These are phyloP conservation scores for Sutorius australiensis DNA, from an alignment of 768 basidiomycete genomes.

Conservation along the genomic window DNA sequence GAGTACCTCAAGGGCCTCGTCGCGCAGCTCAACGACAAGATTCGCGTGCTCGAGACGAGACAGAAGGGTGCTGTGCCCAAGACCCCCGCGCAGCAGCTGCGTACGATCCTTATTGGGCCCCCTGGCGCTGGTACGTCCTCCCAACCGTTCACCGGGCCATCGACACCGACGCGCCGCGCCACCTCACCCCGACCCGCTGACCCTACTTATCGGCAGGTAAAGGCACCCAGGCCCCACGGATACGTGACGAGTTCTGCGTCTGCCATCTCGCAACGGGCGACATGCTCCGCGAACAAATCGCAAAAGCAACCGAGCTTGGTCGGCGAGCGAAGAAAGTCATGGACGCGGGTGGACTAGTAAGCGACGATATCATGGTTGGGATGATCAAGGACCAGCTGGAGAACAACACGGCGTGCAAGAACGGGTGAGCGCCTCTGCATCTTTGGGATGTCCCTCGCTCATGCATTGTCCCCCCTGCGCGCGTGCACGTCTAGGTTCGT, in stretches of 20 bases:
- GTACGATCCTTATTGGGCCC: conserved; percentile 92
- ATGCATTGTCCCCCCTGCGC: neutral
- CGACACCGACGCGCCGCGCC: neutral
- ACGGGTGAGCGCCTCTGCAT: conserved; percentile 65
- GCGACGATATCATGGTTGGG: conserved; percentile 94
- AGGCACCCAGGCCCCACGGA: conserved; percentile 95
- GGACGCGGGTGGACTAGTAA: conserved; percentile 92
- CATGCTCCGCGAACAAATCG: conserved; percentile 95
- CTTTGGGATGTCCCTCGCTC: too few species aligned
- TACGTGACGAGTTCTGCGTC: conserved; percentile 89
- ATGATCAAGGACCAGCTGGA: conserved; percentile 97
- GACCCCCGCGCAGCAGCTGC: conserved; percentile 73
- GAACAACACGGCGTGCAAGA: conserved; percentile 88
- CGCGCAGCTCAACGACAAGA: conserved; percentile 87
- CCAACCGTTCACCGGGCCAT: neutral
- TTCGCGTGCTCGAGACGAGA: conserved; percentile 69
- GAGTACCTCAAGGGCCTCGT: conserved; percentile 95
- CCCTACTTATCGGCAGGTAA: conserved; percentile 58
- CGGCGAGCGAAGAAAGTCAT: conserved; percentile 95
- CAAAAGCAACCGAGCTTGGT: conserved; percentile 82
- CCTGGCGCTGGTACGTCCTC: conserved; percentile 84
- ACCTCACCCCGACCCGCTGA: neutral
- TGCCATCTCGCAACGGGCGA: conserved; percentile 99
- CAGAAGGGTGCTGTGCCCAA: conserved; percentile 48
- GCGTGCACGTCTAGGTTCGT: conserved; percentile 66